Percentiles rank a stretch among this genome's conserved stretches.
Conservation (phyloP, 306 rosid species). For the Quercus mongolica region DNA sequence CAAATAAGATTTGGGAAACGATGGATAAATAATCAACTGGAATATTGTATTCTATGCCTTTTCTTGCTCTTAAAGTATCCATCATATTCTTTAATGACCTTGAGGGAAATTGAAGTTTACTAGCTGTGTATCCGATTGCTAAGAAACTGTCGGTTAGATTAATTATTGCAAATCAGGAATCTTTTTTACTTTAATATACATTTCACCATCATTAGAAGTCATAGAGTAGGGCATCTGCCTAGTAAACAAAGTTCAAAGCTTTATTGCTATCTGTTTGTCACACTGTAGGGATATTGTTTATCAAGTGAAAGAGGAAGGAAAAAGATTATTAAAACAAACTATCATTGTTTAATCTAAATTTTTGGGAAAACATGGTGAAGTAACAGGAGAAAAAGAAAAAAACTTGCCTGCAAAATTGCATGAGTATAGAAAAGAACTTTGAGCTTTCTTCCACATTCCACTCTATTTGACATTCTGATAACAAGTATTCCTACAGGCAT, state of each 20-base stretch:
- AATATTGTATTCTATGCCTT: constrained; percentile 17
- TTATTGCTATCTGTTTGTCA: constrained; percentile 10
- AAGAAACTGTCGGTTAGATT: constrained; percentile 26
- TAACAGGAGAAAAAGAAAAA: constrained; percentile 1
- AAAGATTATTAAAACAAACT: neutral
- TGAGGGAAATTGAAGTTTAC: constrained; percentile 4
- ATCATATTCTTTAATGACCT: constrained; percentile 31
- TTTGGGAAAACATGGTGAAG: neutral
- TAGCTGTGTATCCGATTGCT: constrained; percentile 2
- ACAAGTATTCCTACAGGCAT: constrained; percentile 83
- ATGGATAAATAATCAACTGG: constrained; percentile 8
- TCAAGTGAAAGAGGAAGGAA: constrained; percentile 6
- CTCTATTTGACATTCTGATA: constrained; percentile 62
- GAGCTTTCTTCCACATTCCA: constrained; percentile 54
- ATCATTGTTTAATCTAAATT: neutral
- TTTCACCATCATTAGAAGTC: constrained; percentile 36
- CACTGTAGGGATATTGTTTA: constrained; percentile 16
- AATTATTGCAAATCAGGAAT: constrained; percentile 24
- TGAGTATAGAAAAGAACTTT: constrained; percentile 63
- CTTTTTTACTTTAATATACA: constrained; percentile 18
- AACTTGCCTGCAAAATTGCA: constrained; percentile 72
- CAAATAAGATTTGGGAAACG: constrained; percentile 15
- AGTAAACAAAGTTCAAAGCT: constrained; percentile 5
- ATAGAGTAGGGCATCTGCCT: constrained; percentile 22
- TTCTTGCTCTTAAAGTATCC: constrained; percentile 51